Percentiles rank a stretch among this genome's conserved stretches.
phyloP scores from a whole-genome alignment of 805 yeast genomes.

The Candida gorgasii region DNA sequence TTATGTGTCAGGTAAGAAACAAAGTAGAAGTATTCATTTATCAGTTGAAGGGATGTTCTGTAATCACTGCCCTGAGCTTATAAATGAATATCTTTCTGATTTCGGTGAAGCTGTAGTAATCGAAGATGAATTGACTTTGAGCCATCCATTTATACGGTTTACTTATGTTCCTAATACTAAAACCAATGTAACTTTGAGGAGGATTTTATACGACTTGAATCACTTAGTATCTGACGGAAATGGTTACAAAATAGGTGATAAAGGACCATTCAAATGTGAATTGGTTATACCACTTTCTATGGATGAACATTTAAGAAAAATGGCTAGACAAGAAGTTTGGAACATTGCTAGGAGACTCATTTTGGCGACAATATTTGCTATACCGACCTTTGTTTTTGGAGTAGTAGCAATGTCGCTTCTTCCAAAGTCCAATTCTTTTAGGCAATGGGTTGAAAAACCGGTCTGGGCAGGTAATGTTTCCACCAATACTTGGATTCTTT shows the following conservation, averaged over 20 bases:
- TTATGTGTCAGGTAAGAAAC: slow-evolving; percentile 48
- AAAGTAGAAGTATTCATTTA: slow-evolving; percentile 57
- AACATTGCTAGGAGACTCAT: slow-evolving; percentile 47
- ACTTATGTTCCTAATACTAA: slow-evolving; percentile 59
- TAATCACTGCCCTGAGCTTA: slow-evolving; percentile 62
- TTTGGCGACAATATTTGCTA: slow-evolving; percentile 54
- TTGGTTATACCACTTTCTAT: slow-evolving; percentile 56
- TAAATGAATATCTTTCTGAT: slow-evolving; percentile 48
- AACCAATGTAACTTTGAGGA: slow-evolving; percentile 52
- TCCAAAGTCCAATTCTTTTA: slow-evolving; percentile 39
- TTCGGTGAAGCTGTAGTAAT: slow-evolving; percentile 61
- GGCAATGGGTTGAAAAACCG: slow-evolving; percentile 60
- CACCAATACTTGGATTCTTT: slow-evolving; percentile 63
- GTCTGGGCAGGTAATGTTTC: slow-evolving; percentile 63
- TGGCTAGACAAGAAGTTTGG: slow-evolving; percentile 50
- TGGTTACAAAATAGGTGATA: slow-evolving; percentile 21
- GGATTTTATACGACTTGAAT: slow-evolving; percentile 51
- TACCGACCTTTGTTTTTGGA: slow-evolving; percentile 70
- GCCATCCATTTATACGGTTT: slow-evolving; percentile 59
- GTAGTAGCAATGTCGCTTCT: slow-evolving; percentile 67
- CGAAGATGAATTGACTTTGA: slow-evolving; percentile 54
- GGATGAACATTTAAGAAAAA: slow-evolving; percentile 59
- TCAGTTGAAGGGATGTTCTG: slow-evolving; percentile 69
- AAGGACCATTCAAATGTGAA: slow-evolving; percentile 47
- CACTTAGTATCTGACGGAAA: slow-evolving; percentile 36